Evolutionary conservation across 208 protist species (phyloP).

Genomic region (Naegleria gruberi): DNA sequence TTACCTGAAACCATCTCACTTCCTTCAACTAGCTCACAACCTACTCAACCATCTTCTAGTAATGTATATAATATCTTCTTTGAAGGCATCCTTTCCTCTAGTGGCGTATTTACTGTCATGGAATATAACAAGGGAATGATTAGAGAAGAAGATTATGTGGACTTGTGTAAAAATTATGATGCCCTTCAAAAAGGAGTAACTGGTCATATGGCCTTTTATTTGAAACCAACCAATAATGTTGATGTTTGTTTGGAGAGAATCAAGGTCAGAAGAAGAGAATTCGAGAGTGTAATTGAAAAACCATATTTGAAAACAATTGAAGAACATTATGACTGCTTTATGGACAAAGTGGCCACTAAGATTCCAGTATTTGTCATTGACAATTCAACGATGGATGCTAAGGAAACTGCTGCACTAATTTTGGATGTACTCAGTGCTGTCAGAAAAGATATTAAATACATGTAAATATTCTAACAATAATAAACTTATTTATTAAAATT

Average conservation of each 20-base stretch:
- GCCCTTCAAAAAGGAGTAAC: not conserved
- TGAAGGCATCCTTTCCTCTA: not conserved
- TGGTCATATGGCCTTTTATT: not conserved
- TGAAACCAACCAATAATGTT: not conserved
- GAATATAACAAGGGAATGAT: not conserved
- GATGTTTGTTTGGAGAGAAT: not conserved
- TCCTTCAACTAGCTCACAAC: no score
- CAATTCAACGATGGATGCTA: not conserved
- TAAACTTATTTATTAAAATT: no score
- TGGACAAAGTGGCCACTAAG: not conserved
- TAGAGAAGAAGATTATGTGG: not conserved
- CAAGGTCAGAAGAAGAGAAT: not conserved
- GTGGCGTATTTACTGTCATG: not conserved
- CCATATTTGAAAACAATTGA: not conserved
- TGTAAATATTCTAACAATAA: not conserved
- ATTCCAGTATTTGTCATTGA: not conserved
- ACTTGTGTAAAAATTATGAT: not conserved
- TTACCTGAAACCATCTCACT: no score
- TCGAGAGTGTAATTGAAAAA: not conserved
- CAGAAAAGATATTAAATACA: not conserved
- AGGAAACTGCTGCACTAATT: not conserved
- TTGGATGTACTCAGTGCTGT: not conserved
- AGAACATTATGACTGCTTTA: not conserved
- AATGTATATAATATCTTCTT: not conserved
- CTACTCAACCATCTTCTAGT: no score